These are phyloP conservation scores for Kodamaea anthophila DNA, from an alignment of 1,139 yeast genomes.

Conservation along the genomic window DNA sequence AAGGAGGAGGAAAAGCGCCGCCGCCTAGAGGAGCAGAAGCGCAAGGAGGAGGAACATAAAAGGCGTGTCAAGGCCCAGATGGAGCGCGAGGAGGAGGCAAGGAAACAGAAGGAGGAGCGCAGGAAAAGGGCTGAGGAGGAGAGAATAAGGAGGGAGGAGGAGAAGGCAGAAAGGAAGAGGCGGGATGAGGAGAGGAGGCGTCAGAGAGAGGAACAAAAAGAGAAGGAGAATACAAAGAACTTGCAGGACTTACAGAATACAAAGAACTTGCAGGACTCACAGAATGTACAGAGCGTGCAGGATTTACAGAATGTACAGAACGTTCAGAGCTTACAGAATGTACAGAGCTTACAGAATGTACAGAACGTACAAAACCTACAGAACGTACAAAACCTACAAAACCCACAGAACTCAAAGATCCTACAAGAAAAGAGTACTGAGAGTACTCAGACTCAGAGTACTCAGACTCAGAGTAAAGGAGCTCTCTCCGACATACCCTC, in stretches of 20 bases:
- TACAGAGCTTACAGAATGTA: too few relatives aligned
- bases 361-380: too few relatives aligned
- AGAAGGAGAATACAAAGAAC: conserved; percentile 18
- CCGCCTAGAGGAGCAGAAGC: conserved; percentile 32
- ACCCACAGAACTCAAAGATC: too few relatives aligned
- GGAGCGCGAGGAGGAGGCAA: conserved; percentile 43
- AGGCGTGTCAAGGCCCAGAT: conserved; percentile 42
- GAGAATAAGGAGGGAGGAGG: conserved; percentile 38
- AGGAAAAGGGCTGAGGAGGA: conserved; percentile 42
- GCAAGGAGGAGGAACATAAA: conserved; percentile 44
- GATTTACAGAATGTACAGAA: too few relatives aligned
- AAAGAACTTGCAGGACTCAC: too few relatives aligned
- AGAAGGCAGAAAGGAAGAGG: conserved; percentile 36
- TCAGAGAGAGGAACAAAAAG: conserved; percentile 20
- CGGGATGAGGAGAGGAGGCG: conserved; percentile 17
- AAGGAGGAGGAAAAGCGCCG: conserved; percentile 51
- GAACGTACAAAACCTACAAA: too few relatives aligned
- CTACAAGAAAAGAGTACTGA: too few relatives aligned
- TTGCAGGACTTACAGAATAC: too few relatives aligned
- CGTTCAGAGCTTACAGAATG: too few relatives aligned
- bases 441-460: too few relatives aligned
- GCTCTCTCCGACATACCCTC: neutral
- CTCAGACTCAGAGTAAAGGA: neutral
- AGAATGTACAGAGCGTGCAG: too few relatives aligned
- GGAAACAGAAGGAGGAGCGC: conserved; percentile 35